A percentile compares a stretch with the other conserved stretches of the same genome.
These are phyloP conservation scores for Truncatella angustata DNA, from an alignment of 2,329 filamentous ascomycete genomes.

Conservation along the genomic window DNA sequence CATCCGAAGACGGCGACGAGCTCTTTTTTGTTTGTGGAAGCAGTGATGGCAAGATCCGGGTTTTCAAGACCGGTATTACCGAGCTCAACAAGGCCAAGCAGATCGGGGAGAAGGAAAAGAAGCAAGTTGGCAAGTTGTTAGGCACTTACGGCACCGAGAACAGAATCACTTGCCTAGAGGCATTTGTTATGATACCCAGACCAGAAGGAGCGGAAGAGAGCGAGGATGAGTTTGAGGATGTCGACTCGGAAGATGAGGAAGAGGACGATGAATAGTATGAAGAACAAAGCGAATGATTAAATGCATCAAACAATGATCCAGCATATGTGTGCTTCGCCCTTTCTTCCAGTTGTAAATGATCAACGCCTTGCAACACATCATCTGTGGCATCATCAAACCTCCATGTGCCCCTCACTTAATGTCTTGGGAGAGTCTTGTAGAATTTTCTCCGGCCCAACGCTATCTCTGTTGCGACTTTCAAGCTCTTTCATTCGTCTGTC, in stretches of 20 bases:
- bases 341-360: no score
- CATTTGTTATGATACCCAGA: conserved; percentile 78
- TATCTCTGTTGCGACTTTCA: no score
- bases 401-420: no score
- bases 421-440: no score
- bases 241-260: conserved; percentile 50
- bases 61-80: conserved; percentile 63
- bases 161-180: conserved; percentile 83
- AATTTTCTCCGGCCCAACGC: no score
- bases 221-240: conserved; percentile 34
- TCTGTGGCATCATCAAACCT: no score
- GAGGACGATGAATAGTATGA: conserved; percentile 34
- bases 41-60: conserved; percentile 80
- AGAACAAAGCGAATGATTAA: conserved; percentile 16
- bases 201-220: conserved; percentile 60
- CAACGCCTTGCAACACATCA: no score
- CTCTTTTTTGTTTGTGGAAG: conserved; percentile 68
- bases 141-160: conserved; percentile 83
- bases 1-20: conserved; percentile 36
- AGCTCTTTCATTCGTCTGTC: no score
- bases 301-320: no score
- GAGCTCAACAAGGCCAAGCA: conserved; percentile 36
- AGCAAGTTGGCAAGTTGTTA: conserved; percentile 61
- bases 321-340: no score
- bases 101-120: conserved; percentile 24